Conservation (phyloP, 2,329 filamentous ascomycete species). For the Fusarium denticulatum region DNA sequence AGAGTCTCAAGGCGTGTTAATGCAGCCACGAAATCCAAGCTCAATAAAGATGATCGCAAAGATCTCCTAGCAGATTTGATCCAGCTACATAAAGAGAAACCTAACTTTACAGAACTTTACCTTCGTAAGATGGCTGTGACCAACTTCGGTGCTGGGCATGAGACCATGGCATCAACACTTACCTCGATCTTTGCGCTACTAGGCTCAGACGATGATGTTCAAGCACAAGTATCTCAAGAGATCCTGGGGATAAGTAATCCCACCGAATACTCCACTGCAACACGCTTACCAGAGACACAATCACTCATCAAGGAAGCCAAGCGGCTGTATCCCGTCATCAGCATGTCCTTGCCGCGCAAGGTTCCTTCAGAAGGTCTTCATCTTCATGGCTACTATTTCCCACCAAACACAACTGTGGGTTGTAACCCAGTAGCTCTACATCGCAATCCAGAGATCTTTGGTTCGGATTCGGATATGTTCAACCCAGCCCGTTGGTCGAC, state of each 20-base stretch:
- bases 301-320: constrained; percentile 63
- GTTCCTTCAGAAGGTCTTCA: constrained; percentile 52
- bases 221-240: constrained; percentile 48
- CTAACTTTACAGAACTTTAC: constrained; percentile 59
- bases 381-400: constrained; percentile 54
- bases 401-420: constrained; percentile 59
- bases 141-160: constrained; percentile 66
- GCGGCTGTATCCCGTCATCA: constrained; percentile 61
- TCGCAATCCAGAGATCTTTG: constrained; percentile 60
- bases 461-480: constrained; percentile 55
- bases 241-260: constrained; percentile 35
- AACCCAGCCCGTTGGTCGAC: constrained; percentile 60
- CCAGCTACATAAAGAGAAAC: constrained; percentile 55
- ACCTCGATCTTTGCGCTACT: constrained; percentile 61
- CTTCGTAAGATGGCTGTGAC: constrained; percentile 63
- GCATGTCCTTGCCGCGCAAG: constrained; percentile 60
- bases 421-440: constrained; percentile 63
- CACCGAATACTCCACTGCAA: constrained; percentile 36
- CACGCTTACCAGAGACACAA: constrained; percentile 49
- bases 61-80: constrained; percentile 61
- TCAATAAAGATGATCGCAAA: constrained; percentile 44
- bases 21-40: constrained; percentile 42
- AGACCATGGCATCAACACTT: constrained; percentile 63
- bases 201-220: constrained; percentile 50
- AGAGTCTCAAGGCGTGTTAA: constrained; percentile 50